Base-by-base conservation (phyloP, 768 basidiomycete genomes). In the Phaeotremella skinneri region DNA sequence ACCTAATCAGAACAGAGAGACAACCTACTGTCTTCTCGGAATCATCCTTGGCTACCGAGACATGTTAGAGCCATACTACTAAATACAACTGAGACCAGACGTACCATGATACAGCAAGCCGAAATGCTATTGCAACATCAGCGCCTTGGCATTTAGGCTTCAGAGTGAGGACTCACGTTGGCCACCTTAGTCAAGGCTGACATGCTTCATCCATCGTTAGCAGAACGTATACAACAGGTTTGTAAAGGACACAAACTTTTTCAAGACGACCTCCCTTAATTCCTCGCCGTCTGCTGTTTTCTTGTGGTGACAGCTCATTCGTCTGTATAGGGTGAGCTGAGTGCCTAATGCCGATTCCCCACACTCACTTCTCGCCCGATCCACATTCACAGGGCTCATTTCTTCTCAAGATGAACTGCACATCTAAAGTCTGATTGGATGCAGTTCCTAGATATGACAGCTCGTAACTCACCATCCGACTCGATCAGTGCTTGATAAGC, bases 21-120 rank as follows among this genome's bases (percentile, higher is more conserved):
- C 2, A 9, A 55, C 64, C 45, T 37, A 68, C 68, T n/a, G 62
- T 81, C 42, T 90, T 89, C 31, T 88, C 88, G 0, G 80, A 76
- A 11, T 80, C 85, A 67, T 90, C 88, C 23, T 78, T 83, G 4
- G 85, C 90, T 91, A 59, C 5, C 21, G 11, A 26, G n/a, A 25
- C 34, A 25, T 39, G 6, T 48, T 5, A 55, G 23, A 13, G 26
- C 42, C n/a, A n/a, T n/a, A 23, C 37, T 43, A 17, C 49, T 9
- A 48, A 27, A 11, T 32, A 4, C 34, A 43, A 11, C 4, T 34
- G 21, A 29, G 11, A 23, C 7, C 34, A 23, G 29, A 64, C 77
- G 49, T 62, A 89, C 92, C 82, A 52, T 90, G 92, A 41, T 94
- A 81, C 39, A 98, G 87, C 21, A 98, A 77, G 0, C 83, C 88